Base-by-base conservation (phyloP, 192 early-diverging fungal genomes). In the Ambispora gerdemannii region DNA sequence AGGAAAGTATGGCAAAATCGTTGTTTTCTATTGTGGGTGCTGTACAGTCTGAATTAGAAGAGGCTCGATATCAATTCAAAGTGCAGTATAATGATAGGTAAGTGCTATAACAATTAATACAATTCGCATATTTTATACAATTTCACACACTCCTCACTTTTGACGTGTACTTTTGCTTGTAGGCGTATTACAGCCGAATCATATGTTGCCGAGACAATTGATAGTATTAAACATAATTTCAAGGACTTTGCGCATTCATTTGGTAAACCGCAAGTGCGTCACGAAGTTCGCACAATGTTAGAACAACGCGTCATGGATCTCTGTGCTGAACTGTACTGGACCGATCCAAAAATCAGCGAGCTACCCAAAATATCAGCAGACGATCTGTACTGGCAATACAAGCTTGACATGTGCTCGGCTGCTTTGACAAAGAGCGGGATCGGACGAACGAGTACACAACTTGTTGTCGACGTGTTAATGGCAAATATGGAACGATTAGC, bases 21-120 rank as follows among this genome's bases (percentile, higher is more conserved):
- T 80, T 98, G 36, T 86, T 86, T 67, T 83, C 80, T 7, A 91
- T 98, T 72, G 86, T 91, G n/a, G 91, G 95, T 63, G 90, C 92
- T 0, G 97, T 98, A n/a, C 91, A 97, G 69, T 82, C 74, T 70
- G 95, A 98, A 73, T 83, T 98, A 47, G 95, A 97, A 60, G 95
- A 98, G 78, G 87, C 95, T 11, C 86, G 89, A 15, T 98, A 98
- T 76, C 94, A 97, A 82, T 96, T 95, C 83, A 98, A 98, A 78
- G 97, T 98, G 11, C 93, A 95, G 55, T 98, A 97, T 85, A 97
- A 97, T 69, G 97, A 98, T 78, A 90, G 94, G 67, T 83, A 88
- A 28, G 50, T 55, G 17, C 33, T 20, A 13, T 20, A 22, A 20
- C 20, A 13, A 24, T n/a, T 24, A 30, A 32, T 32, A 50, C n/a